phyloP scores from a whole-genome alignment of 2,329 filamentous ascomycete genomes.

The Davidsoniella virescens region DNA sequence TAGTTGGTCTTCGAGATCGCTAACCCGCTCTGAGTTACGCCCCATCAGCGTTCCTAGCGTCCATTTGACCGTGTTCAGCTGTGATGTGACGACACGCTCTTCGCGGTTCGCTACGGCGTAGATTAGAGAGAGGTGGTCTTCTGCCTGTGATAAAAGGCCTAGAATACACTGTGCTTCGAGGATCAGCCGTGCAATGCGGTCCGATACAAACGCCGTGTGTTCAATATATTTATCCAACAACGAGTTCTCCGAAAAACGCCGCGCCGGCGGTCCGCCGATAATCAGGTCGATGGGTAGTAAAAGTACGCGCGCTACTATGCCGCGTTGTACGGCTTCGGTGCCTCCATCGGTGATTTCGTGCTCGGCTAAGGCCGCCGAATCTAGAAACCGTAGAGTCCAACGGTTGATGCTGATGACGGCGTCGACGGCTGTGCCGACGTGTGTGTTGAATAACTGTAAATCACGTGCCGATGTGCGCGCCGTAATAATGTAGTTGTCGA shows the following conservation, averaged over 20 bases:
- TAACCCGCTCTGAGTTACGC: conserved; percentile 44
- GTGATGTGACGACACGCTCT: conserved; percentile 37
- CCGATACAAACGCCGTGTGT: conserved; percentile 53
- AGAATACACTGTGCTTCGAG: conserved; percentile 53
- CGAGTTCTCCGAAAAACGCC: conserved; percentile 35
- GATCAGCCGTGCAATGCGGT: conserved; percentile 52
- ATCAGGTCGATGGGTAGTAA: conserved; percentile 10
- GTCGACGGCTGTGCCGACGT: conserved; percentile 58
- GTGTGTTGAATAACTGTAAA: conserved; percentile 59
- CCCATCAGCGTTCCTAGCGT: conserved; percentile 61
- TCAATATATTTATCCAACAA: conserved; percentile 60
- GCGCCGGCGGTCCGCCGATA: conserved; percentile 1
- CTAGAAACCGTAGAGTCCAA: conserved; percentile 56
- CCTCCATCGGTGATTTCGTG: conserved; percentile 21
- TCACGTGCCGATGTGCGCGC: conserved; percentile 48
- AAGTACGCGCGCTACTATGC: conserved; percentile 4
- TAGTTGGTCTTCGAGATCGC: conserved; percentile 47
- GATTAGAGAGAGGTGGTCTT: conserved; percentile 54
- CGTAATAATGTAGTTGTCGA: conserved; percentile 58
- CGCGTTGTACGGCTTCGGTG: conserved; percentile 21
- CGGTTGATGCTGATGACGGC: conserved; percentile 58
- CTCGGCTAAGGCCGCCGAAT: conserved; percentile 29
- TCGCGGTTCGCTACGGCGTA: conserved; percentile 51
- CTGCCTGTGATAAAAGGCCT: conserved; percentile 47
- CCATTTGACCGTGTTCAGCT: conserved; percentile 50